phyloP scores from a whole-genome alignment of 164 flowering plant genomes.

The Platanus orientalis region DNA sequence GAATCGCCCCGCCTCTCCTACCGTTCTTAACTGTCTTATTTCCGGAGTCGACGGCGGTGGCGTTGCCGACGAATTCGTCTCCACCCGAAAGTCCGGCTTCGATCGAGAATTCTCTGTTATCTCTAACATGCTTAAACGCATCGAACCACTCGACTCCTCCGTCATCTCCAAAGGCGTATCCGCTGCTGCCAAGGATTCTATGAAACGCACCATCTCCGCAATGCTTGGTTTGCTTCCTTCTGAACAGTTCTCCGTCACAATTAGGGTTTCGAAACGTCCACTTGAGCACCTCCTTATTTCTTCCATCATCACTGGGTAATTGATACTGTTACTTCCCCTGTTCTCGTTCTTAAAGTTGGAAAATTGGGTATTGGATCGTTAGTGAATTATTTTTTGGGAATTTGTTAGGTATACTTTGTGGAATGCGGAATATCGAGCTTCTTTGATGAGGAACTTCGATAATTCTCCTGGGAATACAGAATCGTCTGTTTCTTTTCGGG shows the following conservation, averaged over 20 bases:
- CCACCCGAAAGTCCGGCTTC: conserved; percentile 48
- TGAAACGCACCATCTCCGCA: conserved; percentile 81
- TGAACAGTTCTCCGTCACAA: conserved; percentile 64
- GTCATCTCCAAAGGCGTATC: conserved; percentile 74
- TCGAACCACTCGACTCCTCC: conserved; percentile 68
- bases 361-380: neutral
- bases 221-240: conserved; percentile 89
- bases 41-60: conserved; percentile 67
- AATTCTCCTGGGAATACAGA: conserved; percentile 21
- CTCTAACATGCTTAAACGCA: conserved; percentile 57
- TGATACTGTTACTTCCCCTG: neutral
- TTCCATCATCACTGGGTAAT: conserved; percentile 81
- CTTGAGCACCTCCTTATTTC: conserved; percentile 62
- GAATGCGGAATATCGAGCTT: conserved; percentile 84
- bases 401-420: conserved; percentile 74
- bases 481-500: conserved; percentile 4
- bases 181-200: conserved; percentile 69
- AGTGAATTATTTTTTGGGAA: conserved; percentile 1
- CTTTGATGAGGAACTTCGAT: conserved; percentile 73
- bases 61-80: conserved; percentile 65
- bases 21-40: conserved; percentile 42
- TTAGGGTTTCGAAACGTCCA: conserved; percentile 55
- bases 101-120: conserved; percentile 74
- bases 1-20: neutral
- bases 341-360: neutral